Base-by-base conservation (phyloP, 257 asterid species). In the Plantago ovata region DNA sequence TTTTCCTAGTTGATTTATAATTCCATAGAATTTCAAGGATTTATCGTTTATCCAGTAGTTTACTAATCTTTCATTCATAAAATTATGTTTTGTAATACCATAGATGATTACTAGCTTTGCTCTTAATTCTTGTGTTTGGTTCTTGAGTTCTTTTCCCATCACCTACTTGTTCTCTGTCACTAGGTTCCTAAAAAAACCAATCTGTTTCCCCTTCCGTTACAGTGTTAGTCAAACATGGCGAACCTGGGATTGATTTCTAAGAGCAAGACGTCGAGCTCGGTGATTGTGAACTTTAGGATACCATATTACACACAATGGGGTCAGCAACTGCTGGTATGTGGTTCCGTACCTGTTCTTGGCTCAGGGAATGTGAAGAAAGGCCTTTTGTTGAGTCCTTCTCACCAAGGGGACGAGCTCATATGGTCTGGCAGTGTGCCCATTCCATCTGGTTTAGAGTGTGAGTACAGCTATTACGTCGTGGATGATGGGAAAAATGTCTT, bases 271-370 rank as follows among this genome's bases (percentile, higher is more conserved):
- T 64, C 78, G 12, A 80, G 70, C 71, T 78, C 91, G 7, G 86
- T 85, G 70, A 82, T 64, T 22, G 56, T 88, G 71, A 75, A 75
- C 77, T 89, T 93, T 74, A 76, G 74, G 73, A 80, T 93, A 61
- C 98, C 98, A 44, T 93, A 89, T 72, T 76, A 58, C 43, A 93
- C 98, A 38, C 84, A 86, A 14, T 93, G 98, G 98, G 98, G 98
- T 18, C 94, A 93, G 71, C 78, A 76, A 23, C 71, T 93, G 60
- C 78, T 89, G 58, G 86, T 93, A 16, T 88, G 95, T 63, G 98
- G 98, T 42, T 89, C 97, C 4, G 95, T 78, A 47, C 82, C 89
- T 6, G 66, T 82, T 36, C 91, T 93, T 20, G 98, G 98, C 66
- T 79, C 95, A 38, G 86, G 94, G 98, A 87, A 75, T 61, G 95